These are phyloP conservation scores for Pythium utonaiense DNA, from an alignment of 352 stramenopile genomes.

Conservation along the genomic window DNA sequence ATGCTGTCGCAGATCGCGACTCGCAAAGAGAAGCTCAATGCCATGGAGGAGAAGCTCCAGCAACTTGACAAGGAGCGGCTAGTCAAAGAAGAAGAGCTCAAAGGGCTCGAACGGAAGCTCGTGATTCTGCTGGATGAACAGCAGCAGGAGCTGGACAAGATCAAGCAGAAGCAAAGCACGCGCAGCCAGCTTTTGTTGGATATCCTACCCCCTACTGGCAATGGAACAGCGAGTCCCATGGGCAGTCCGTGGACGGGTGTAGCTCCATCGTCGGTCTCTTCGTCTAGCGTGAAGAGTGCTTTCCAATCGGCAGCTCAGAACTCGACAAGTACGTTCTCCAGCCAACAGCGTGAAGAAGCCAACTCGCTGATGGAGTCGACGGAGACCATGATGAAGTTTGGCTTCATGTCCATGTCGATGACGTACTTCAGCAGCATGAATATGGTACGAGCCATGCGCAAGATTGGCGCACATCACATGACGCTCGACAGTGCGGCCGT, in stretches of 20 bases:
- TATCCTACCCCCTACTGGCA: too few relatives aligned
- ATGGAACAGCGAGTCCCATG: too few relatives aligned
- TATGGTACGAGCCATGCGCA: conserved; percentile 92
- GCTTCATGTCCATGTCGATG: conserved; percentile 96
- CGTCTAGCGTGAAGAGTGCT: too few relatives aligned
- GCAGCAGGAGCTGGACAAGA: conserved; percentile 89
- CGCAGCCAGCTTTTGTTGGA: too few relatives aligned
- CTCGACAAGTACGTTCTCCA: too few relatives aligned
- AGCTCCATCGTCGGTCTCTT: too few relatives aligned
- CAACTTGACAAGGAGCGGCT: conserved; percentile 84
- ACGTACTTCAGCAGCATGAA: conserved; percentile 95
- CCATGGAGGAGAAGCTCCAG: conserved; percentile 85
- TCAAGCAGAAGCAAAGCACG: conserved; percentile 91
- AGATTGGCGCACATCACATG: conserved; percentile 94
- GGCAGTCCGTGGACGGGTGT: too few relatives aligned
- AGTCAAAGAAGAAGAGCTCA: conserved; percentile 92
- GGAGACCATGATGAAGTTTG: conserved; percentile 96
- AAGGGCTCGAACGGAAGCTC: conserved; percentile 91
- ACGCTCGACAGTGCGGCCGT: conserved; percentile 89
- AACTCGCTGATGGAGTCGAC: conserved; percentile 94
- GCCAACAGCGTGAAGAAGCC: too few relatives aligned
- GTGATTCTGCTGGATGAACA: conserved; percentile 92
- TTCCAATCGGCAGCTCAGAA: too few relatives aligned
- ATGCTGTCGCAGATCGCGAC: conserved; percentile 93
- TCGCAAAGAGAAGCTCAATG: conserved; percentile 85